phyloP scores from a whole-genome alignment of 1,139 yeast species.

The Schizosaccharomyces versatilis region DNA sequence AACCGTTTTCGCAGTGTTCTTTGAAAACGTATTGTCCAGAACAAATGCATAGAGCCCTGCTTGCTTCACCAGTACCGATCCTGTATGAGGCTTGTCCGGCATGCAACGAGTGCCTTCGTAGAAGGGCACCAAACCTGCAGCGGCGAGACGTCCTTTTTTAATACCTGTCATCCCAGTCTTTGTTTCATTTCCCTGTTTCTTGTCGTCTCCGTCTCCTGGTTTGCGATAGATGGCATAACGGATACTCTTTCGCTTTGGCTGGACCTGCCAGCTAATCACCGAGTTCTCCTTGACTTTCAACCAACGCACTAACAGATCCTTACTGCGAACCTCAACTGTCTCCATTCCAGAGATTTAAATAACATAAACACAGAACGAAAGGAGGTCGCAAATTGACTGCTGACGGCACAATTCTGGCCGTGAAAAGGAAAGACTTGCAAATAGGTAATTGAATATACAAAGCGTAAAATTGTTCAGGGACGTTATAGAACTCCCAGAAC shows the following conservation, averaged over 20 bases:
- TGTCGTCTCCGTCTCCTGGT: neutral
- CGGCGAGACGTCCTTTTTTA: conserved; percentile 5
- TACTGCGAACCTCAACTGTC: conserved; percentile 69
- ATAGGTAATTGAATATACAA: no score
- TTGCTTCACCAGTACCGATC: conserved; percentile 19
- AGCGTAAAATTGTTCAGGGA: no score
- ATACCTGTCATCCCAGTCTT: conserved; percentile 4
- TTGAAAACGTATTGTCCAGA: conserved; percentile 78
- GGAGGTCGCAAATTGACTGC: no score
- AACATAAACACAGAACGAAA: no score
- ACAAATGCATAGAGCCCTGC: conserved; percentile 60
- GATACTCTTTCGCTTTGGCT: conserved; percentile 63
- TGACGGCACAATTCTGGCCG: no score
- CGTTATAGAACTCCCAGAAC: no score
- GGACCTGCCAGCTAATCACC: conserved; percentile 53
- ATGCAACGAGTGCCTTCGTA: conserved; percentile 18
- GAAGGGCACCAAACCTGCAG: conserved; percentile 17
- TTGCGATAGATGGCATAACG: conserved; percentile 7
- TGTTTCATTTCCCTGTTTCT: neutral
- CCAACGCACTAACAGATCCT: conserved; percentile 80
- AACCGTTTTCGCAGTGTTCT: conserved; percentile 62
- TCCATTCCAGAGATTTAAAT: conserved; percentile 21
- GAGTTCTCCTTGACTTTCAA: conserved; percentile 49
- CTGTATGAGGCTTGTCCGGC: conserved; percentile 26
- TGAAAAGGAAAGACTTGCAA: no score